phyloP scores from a whole-genome alignment of 352 stramenopile genomes.

The Phytophthora pistaciae region DNA sequence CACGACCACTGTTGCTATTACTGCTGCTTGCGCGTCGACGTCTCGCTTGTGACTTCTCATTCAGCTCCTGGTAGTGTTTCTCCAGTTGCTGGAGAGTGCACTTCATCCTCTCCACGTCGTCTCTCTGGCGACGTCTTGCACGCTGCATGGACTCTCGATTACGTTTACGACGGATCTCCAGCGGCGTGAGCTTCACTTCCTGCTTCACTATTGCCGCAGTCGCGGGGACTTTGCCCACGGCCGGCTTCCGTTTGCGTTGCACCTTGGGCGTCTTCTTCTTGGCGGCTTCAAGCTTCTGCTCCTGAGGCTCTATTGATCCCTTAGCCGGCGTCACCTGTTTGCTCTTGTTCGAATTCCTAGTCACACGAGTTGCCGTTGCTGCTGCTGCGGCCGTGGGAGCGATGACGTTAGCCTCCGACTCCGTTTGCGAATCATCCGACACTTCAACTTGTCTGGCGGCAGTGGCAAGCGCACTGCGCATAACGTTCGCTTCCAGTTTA shows the following conservation, averaged over 20 bases:
- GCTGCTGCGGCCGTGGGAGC: not conserved
- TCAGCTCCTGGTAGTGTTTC: slow-evolving; percentile 52
- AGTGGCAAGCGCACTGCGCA: slow-evolving; percentile 6
- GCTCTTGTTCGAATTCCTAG: slow-evolving; percentile 7
- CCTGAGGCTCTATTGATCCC: not conserved
- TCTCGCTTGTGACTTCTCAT: slow-evolving; percentile 41
- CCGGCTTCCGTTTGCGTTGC: slow-evolving; percentile 26
- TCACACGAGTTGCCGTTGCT: not conserved
- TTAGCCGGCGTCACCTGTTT: slow-evolving; percentile 3
- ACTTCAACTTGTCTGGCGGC: slow-evolving; percentile 23
- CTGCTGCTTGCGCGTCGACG: slow-evolving; percentile 21
- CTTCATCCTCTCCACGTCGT: slow-evolving; percentile 64
- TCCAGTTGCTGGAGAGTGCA: slow-evolving; percentile 55
- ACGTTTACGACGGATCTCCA: slow-evolving; percentile 62
- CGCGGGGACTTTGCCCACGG: not conserved
- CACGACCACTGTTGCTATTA: slow-evolving; percentile 6
- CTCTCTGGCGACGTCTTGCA: slow-evolving; percentile 49
- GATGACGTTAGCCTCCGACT: slow-evolving; percentile 19
- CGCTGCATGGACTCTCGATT: slow-evolving; percentile 70
- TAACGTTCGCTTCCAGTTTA: slow-evolving; percentile 13
- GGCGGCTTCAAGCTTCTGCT: not conserved
- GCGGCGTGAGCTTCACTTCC: slow-evolving; percentile 37
- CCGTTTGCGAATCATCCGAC: slow-evolving; percentile 41
- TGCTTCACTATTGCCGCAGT: slow-evolving; percentile 33
- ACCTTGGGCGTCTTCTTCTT: slow-evolving; percentile 18